Base-by-base conservation (phyloP, 306 rosid genomes). In the Sechiopsis laciniata region DNA sequence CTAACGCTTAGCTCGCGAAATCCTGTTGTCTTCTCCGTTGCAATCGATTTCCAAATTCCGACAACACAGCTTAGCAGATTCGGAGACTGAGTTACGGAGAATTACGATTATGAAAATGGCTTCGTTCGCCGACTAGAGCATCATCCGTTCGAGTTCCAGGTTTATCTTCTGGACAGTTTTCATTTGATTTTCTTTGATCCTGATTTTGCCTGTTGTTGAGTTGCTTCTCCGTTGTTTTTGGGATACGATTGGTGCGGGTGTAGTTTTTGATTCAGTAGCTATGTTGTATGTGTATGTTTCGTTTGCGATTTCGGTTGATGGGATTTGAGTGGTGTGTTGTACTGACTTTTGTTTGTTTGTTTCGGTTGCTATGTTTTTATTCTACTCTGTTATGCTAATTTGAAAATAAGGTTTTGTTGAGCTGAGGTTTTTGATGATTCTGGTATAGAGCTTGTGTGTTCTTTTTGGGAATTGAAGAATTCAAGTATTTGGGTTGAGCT, bases 41-140 rank as follows among this genome's bases (percentile, higher is more conserved):
- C 57, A 9, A 68, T 68, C 37, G 37, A 68, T 68, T 68, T n/a
- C 55, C 12, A 2, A 66, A 42, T 66, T 66, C 72, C 55, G 50
- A 45, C 19, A 6, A 11, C 54, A 0, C 55, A 64, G 29, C 24
- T 64, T 8, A 8, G 5, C 21, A 10, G 42, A 24, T 24, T 60
- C 20, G 0, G 19, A 24, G 10, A 2, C 2, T 26, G 9, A 65
- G 16, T 3, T 37, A 65, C 12, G 14, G n/a, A 66, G 54, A 66
- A 19, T 42, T 7, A 2, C 55, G 54, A 66, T 45, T 6, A 7
- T 20, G 40, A 7, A 2, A 68, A 48, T 68, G 73, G 73, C 11
- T 20, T 46, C 73, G 40, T 68, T 50, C 40, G 7, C 48, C 56
- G 40, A 13, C 11, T 69, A 69, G 73, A 42, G 22, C 48, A 32